phyloP scores from a whole-genome alignment of 1,139 yeast species.

The Candida tetrigidarum region DNA sequence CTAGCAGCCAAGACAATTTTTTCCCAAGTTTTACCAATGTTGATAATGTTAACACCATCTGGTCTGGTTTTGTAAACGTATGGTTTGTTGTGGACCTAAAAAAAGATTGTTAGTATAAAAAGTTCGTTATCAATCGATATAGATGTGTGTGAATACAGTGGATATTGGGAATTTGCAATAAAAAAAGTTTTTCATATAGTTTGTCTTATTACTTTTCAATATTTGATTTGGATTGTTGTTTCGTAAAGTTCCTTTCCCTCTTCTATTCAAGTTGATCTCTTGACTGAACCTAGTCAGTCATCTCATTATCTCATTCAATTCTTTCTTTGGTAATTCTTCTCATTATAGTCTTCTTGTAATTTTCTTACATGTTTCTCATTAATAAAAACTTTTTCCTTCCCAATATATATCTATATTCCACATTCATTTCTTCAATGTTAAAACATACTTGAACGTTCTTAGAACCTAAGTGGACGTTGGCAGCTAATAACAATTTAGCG shows the following conservation, averaged over 20 bases:
- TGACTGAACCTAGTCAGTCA: not conserved
- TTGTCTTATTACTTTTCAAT: no score
- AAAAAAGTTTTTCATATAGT: no score
- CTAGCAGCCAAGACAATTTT: constrained; percentile 99
- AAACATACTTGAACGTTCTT: constrained; percentile 97
- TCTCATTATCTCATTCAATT: not conserved
- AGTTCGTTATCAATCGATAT: not conserved
- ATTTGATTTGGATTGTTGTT: not conserved
- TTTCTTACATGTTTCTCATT: not conserved
- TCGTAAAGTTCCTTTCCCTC: not conserved
- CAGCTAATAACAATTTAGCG: constrained; percentile 99
- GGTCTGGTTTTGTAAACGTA: constrained; percentile 99
- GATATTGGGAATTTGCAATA: not conserved
- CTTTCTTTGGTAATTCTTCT: not conserved
- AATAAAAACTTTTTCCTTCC: not conserved
- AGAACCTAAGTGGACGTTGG: constrained; percentile 99
- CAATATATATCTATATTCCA: constrained; percentile 1
- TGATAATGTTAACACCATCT: constrained; percentile 99
- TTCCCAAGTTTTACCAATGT: constrained; percentile 99
- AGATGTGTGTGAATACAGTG: not conserved
- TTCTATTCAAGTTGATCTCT: not conserved
- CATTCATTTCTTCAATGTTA: constrained; percentile 6
- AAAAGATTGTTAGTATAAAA: constrained; percentile 39
- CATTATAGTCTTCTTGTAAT: not conserved
- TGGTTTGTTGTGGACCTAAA: constrained; percentile 96